Evolutionary conservation across 192 early-diverging fungal genomes (phyloP).

Genomic region (Phycomyces blakesleeanus): DNA sequence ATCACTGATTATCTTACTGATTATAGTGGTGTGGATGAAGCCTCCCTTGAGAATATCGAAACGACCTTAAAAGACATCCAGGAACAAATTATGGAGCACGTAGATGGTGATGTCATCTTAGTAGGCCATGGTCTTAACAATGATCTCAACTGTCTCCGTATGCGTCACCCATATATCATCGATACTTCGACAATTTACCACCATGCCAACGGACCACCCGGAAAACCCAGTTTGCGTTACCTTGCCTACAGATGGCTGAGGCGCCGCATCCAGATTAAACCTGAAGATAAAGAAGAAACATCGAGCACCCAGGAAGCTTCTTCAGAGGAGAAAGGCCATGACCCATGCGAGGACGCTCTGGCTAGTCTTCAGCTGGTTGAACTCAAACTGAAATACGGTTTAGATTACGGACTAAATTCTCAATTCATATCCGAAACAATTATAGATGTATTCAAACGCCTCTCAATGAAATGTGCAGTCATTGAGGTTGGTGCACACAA

Average conservation of each 20-base stretch:
- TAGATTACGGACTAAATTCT: slow-evolving; percentile 31
- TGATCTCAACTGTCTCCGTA: slow-evolving; percentile 57
- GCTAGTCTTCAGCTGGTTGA: slow-evolving; percentile 59
- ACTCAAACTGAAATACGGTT: slow-evolving; percentile 42
- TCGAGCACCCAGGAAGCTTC: slow-evolving; percentile 55
- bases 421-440: slow-evolving; percentile 12
- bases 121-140: slow-evolving; percentile 59
- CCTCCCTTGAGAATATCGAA: slow-evolving; percentile 36
- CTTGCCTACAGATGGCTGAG: slow-evolving; percentile 51
- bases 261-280: slow-evolving; percentile 46
- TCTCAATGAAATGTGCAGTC: neutral
- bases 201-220: slow-evolving; percentile 45
- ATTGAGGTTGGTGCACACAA: slow-evolving; percentile 6
- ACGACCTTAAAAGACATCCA: slow-evolving; percentile 49
- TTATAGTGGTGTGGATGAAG: slow-evolving; percentile 53
- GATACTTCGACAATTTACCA: slow-evolving; percentile 62
- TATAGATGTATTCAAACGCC: slow-evolving; percentile 5
- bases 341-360: slow-evolving; percentile 64
- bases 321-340: slow-evolving; percentile 48
- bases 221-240: slow-evolving; percentile 49
- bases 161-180: slow-evolving; percentile 58
- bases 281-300: slow-evolving; percentile 41
- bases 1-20: slow-evolving; percentile 54
- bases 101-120: slow-evolving; percentile 45
- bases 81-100: slow-evolving; percentile 25